phyloP scores from a whole-genome alignment of 2,329 filamentous ascomycete species.

The Fusarium irregulare region DNA sequence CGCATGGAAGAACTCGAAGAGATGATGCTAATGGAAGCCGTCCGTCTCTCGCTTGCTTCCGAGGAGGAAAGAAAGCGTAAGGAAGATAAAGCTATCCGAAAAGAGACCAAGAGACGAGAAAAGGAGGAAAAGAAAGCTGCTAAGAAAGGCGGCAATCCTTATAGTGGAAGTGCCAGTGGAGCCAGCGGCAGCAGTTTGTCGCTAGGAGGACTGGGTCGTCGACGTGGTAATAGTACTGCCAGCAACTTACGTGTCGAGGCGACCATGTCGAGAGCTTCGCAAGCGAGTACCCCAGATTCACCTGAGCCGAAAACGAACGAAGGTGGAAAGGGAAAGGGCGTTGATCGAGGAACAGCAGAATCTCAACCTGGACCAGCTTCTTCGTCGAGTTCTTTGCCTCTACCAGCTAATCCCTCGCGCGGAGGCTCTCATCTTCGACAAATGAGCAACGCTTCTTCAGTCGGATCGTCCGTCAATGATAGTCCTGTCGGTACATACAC shows the following conservation, averaged over 20 bases:
- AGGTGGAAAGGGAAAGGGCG: conserved; percentile 73
- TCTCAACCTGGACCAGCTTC: conserved; percentile 46
- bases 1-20: conserved; percentile 92
- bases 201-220: conserved; percentile 68
- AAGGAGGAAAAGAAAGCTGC: conserved; percentile 85
- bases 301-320: conserved; percentile 47
- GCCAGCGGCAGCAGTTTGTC: conserved; percentile 74
- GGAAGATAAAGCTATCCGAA: conserved; percentile 66
- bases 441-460: conserved; percentile 87
- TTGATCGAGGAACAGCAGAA: conserved; percentile 64
- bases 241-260: conserved; percentile 71
- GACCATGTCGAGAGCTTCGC: conserved; percentile 59
- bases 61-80: conserved; percentile 93
- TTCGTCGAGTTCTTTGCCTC: conserved; percentile 56
- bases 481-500: conserved; percentile 67
- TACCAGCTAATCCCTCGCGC: conserved; percentile 63
- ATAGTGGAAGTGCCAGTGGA: conserved; percentile 51
- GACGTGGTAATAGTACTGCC: conserved; percentile 68
- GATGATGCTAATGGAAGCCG: conserved; percentile 98
- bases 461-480: conserved; percentile 80
- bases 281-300: conserved; percentile 41
- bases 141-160: conserved; percentile 65
- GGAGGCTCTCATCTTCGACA: conserved; percentile 80
- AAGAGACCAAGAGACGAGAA: conserved; percentile 85
- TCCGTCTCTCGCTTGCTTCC: conserved; percentile 86